These are phyloP conservation scores for Alternaria arbusti DNA, from an alignment of 2,329 filamentous ascomycete species.

Conservation along the genomic window DNA sequence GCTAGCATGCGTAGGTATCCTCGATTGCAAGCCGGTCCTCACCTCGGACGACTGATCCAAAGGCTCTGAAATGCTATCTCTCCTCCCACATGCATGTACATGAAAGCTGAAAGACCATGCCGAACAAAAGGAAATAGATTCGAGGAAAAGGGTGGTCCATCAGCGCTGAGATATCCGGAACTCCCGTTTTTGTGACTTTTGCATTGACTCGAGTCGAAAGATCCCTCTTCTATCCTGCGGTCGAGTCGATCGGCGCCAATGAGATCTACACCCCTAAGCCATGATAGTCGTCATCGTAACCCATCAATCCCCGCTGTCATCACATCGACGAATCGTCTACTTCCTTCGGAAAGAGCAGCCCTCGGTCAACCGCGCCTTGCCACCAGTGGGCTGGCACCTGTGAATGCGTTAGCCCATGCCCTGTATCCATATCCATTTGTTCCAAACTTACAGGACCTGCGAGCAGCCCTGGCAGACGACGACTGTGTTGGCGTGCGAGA, in stretches of 20 bases:
- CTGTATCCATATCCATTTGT: constrained; percentile 1
- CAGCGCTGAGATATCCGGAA: constrained; percentile 54
- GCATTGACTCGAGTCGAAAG: constrained; percentile 51
- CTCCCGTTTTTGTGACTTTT: constrained; percentile 51
- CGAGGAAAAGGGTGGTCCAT: constrained; percentile 48
- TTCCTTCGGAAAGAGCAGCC: constrained; percentile 99
- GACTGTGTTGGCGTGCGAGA: constrained; percentile 99
- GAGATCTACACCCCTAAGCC: constrained; percentile 48
- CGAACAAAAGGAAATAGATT: constrained; percentile 48
- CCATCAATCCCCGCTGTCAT: constrained; percentile 42
- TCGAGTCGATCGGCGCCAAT: constrained; percentile 51
- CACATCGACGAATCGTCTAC: constrained; percentile 67
- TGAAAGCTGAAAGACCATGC: constrained; percentile 48
- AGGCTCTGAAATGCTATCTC: constrained; percentile 52
- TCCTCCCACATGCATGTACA: constrained; percentile 53
- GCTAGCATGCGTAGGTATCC: constrained; percentile 55
- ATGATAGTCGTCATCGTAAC: constrained; percentile 49
- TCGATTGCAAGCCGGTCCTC: constrained; percentile 54
- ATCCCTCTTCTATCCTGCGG: constrained; percentile 54
- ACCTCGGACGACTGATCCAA: constrained; percentile 45
- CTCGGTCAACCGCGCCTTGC: constrained; percentile 98
- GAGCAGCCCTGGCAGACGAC: constrained; percentile 99
- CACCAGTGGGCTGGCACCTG: constrained; percentile 95
- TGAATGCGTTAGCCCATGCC: constrained; percentile 32
- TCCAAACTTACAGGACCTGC: constrained; percentile 73